Conservation (phyloP, 2,329 filamentous ascomycete genomes). For the Harringtonia lauricola region DNA sequence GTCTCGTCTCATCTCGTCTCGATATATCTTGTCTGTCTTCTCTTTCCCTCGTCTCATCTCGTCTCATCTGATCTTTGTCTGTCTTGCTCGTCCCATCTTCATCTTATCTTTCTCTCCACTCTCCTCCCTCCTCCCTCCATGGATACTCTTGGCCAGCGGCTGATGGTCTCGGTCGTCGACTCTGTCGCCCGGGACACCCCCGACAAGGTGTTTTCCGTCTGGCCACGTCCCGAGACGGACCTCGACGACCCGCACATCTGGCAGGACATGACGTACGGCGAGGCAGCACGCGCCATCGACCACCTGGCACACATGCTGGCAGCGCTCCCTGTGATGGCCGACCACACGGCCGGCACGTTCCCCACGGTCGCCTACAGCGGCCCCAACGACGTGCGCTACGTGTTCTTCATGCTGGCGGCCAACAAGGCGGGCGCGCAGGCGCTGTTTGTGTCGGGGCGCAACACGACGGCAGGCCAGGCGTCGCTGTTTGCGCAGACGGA, state of each 20-base stretch:
- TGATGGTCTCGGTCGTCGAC: conserved; percentile 7
- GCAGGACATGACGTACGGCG: neutral
- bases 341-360: conserved; percentile 9
- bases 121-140: too few species aligned
- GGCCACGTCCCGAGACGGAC: neutral
- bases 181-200: conserved; percentile 3
- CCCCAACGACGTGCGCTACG: conserved; percentile 20
- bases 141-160: conserved; percentile 5
- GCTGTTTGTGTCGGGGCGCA: conserved; percentile 25
- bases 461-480: conserved; percentile 31
- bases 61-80: too few species aligned
- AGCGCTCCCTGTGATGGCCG: neutral
- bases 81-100: neutral
- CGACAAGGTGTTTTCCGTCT: neutral
- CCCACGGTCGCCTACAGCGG: conserved; percentile 34
- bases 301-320: conserved; percentile 4
- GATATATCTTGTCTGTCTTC: too few species aligned
- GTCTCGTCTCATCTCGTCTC: too few species aligned
- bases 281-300: conserved; percentile 10
- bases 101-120: neutral
- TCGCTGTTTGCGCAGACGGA: conserved; percentile 30
- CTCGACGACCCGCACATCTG: neutral
- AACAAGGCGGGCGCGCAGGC: conserved; percentile 23
- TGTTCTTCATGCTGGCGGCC: conserved; percentile 14
- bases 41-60: too few species aligned